These are phyloP conservation scores for Discostella stelligera DNA, from an alignment of 352 stramenopile species.

Conservation along the genomic window DNA sequence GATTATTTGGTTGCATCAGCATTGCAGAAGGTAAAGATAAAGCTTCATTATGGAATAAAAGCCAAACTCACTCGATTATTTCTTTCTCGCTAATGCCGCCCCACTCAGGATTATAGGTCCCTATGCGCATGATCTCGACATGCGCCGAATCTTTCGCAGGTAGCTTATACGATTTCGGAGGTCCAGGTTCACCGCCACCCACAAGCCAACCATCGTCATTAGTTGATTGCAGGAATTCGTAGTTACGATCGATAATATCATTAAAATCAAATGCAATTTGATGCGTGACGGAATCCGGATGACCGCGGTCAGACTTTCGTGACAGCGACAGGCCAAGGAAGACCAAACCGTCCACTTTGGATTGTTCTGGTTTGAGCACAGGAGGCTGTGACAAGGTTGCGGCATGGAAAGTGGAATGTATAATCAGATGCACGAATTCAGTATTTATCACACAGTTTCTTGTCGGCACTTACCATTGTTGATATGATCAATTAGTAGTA, in stretches of 20 bases:
- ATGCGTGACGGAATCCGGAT: slow-evolving; percentile 70
- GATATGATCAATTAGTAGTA: no score
- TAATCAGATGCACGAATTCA: background rate
- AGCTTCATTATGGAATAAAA: background rate
- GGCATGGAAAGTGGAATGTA: background rate
- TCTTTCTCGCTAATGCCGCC: slow-evolving; percentile 68
- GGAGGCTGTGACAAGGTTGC: slow-evolving; percentile 48
- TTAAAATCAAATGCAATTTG: slow-evolving; percentile 81
- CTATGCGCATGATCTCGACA: slow-evolving; percentile 82
- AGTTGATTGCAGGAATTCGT: slow-evolving; percentile 70
- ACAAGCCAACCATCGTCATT: slow-evolving; percentile 83
- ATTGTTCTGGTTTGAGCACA: slow-evolving; percentile 69
- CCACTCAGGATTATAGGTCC: slow-evolving; percentile 74
- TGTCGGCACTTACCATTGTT: background rate
- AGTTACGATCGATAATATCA: slow-evolving; percentile 68
- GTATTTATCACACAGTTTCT: background rate
- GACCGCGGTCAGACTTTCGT: slow-evolving; percentile 51
- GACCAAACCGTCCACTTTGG: slow-evolving; percentile 77
- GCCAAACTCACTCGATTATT: slow-evolving; percentile 59
- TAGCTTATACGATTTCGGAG: slow-evolving; percentile 75
- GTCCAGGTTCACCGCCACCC: slow-evolving; percentile 74
- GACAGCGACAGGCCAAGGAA: slow-evolving; percentile 79
- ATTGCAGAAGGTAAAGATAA: background rate
- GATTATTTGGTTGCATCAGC: background rate
- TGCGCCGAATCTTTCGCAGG: slow-evolving; percentile 76